Evolutionary conservation across 768 basidiomycete genomes (phyloP), one percentile per base, ranked within the genome.

Genomic region (Mycena vitilis): DNA sequence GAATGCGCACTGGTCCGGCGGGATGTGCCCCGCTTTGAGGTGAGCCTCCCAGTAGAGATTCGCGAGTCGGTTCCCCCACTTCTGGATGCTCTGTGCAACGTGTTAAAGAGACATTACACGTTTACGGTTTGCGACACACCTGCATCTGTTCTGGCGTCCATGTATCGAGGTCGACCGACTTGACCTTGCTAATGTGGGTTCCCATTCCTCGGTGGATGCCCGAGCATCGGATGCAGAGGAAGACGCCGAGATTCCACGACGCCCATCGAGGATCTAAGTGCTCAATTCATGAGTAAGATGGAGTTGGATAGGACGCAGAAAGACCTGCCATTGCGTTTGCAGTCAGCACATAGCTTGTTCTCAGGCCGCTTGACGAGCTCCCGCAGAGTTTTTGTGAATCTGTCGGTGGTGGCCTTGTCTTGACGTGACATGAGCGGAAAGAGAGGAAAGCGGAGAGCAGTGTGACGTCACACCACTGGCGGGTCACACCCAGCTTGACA

Each of bases 61-160:
- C 10, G 95, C 97, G 10, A 90, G 89, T 57, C 83, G 85, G 77
- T 99, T 99, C 0, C 97, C 97, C 97, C 97, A 99, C 78, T 92
- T 94, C 78, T 94, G 90, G 60, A 99, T 91, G 40, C 67, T 72
- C 71, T 72, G 55, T 2, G 58, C 20, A 18, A 8, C 30, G 36
- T 16, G 34, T 48, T 48, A 20, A 30, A 30, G 34, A 47, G 22
- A 13, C 4, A 5, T 9, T 11, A 36, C n/a, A n/a, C 30, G 25
- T 59, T 48, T 20, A 56, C 62, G 15, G 57, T 61, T 53, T 22
- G 30, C 37, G 25, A 56, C 7, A 16, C 73, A 95, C 96, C 82
- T 91, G 89, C 93, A 99, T 96, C 81, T 99, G 97, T 70, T 98
- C 96, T 4, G 95, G 95, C 10, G 95, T 97, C 97, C 97, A 99